A percentile compares a stretch with the other conserved stretches of the same genome.
Conservation (phyloP, 306 rosid species). For the Cicer bijugum region DNA sequence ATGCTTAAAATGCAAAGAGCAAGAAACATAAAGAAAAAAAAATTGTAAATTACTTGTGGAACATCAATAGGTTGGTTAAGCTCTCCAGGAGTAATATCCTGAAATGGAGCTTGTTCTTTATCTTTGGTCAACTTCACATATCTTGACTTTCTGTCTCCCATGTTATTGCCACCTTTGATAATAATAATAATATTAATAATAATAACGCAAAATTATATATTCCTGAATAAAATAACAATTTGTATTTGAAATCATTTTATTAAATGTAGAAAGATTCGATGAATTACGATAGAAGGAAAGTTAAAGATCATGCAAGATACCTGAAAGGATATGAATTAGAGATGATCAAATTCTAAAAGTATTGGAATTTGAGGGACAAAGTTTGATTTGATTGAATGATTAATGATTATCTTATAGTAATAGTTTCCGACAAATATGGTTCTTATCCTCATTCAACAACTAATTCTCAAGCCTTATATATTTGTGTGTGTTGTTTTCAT, state of each 20-base stretch:
- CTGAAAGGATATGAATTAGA: neutral
- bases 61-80: slow-evolving; percentile 35
- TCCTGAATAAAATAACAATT: neutral
- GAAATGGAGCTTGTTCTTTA: slow-evolving; percentile 28
- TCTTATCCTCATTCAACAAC: neutral
- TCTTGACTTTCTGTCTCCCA: slow-evolving; percentile 27
- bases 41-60: slow-evolving; percentile 1
- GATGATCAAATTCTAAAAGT: neutral
- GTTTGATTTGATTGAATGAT: neutral
- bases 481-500: neutral
- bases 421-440: neutral
- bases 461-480: neutral
- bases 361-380: neutral
- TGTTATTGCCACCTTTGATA: neutral
- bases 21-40: neutral
- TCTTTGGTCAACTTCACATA: slow-evolving; percentile 24
- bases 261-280: neutral
- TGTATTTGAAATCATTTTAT: neutral
- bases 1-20: neutral
- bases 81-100: slow-evolving; percentile 34
- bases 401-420: neutral
- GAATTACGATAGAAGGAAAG: neutral
- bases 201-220: neutral
- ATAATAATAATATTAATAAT: too few species aligned
- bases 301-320: neutral